Evolutionary conservation across 805 yeast genomes (phyloP), one percentile per base, ranked within the genome.

Genomic region (Clavispora fructus): DNA sequence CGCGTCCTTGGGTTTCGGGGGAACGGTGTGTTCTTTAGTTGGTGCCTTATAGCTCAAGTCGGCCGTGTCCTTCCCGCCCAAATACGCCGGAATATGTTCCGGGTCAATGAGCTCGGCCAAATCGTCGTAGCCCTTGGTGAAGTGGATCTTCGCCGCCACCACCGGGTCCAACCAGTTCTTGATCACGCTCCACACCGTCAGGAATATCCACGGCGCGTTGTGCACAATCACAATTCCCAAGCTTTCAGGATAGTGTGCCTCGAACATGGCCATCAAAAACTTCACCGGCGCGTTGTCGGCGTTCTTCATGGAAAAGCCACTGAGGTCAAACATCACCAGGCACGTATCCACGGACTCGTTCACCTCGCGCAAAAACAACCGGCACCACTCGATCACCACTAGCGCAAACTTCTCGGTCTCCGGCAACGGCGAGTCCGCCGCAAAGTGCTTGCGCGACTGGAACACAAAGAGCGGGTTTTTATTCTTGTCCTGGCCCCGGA

Each of bases 151-250:
- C 25, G 92, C 76, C 0, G 97, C 96, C 45, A 92, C 97, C 23
- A 88, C 97, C 3, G 98, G 98, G 62, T 94, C 98, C 47, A 92
- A 73, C 98, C 97, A 92, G 57, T 84, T 83, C 65, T 88, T 89
- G 57, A 94, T 82, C 55, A 92, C 80, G 55, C 83, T 85, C 98
- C 99, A 94, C 49, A 92, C 87, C 23, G 97, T 92, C 43, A 87
- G 81, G 70, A 94, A 94, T 45, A 94, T 80, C 98, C 97, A 90
- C 26, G 99, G 99, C 0, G 99, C 97, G 57, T 87, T 86, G 69
- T 89, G 96, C 50, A 94, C 85, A 54, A 89, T 77, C 44, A 94
- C 70, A 46, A 79, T 79, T 14, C 96, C 97, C 49, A 94, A 75
- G 35, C 88, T 84, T 67, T 94, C 99, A 1, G 99, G 99, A 64